These are phyloP conservation scores for Pseudohyphozyma bogoriensis DNA, from an alignment of 768 basidiomycete species.

Conservation along the genomic window DNA sequence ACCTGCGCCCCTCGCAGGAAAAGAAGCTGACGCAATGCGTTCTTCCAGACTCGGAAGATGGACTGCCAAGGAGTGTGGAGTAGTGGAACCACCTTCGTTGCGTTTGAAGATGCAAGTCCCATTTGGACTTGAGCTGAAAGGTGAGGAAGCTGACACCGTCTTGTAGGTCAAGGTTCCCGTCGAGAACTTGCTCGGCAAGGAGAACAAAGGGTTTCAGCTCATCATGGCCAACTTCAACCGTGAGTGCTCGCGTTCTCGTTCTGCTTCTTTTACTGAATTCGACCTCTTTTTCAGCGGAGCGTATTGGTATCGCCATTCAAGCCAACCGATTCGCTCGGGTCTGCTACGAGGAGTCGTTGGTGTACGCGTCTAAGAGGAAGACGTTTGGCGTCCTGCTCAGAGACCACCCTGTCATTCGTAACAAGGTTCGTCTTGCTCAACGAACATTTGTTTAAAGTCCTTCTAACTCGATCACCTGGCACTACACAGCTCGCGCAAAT, in stretches of 20 bases:
- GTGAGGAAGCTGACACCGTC: no score
- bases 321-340: conserved; percentile 30
- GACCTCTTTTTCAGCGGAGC: not conserved
- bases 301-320: conserved; percentile 29
- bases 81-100: conserved; percentile 29
- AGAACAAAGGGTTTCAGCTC: conserved; percentile 32
- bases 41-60: conserved; percentile 8
- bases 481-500: conserved; percentile 32
- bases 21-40: no score
- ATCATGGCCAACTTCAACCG: conserved; percentile 10
- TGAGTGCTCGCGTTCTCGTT: not conserved
- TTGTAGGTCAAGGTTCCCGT: conserved; percentile 35
- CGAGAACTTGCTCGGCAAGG: conserved; percentile 34
- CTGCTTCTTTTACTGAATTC: no score
- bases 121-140: no score
- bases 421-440: no score
- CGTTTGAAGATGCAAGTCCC: conserved; percentile 34
- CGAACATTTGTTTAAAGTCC: no score
- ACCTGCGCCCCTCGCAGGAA: no score
- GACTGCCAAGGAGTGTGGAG: conserved; percentile 13
- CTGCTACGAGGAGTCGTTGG: conserved; percentile 25
- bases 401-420: conserved; percentile 31
- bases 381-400: conserved; percentile 29
- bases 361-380: conserved; percentile 20
- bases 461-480: no score